Percentiles rank a stretch among this genome's conserved stretches.
These are phyloP conservation scores for Orbilia ellipsospora DNA, from an alignment of 2,329 filamentous ascomycete genomes.

Conservation along the genomic window DNA sequence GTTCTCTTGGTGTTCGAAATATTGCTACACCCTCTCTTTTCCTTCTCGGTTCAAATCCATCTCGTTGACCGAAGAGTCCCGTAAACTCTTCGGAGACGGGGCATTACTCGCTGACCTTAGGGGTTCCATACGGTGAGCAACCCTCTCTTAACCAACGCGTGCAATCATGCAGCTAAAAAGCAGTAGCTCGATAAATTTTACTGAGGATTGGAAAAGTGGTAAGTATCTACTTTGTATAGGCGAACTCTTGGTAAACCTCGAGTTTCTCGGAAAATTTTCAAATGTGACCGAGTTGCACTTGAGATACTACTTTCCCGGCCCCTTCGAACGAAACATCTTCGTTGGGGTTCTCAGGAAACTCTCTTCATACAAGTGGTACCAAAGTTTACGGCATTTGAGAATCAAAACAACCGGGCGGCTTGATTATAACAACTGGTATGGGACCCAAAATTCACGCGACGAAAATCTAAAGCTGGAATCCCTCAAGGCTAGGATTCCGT, in stretches of 20 bases:
- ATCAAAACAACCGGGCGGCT: not conserved
- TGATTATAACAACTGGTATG: not conserved
- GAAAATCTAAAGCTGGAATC: too few relatives aligned
- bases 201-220: too few relatives aligned
- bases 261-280: not conserved
- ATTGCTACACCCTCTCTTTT: constrained; percentile 9
- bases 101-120: not conserved
- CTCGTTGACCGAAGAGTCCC: not conserved
- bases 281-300: not conserved
- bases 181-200: too few relatives aligned
- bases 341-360: not conserved
- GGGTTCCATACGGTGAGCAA: constrained; percentile 6
- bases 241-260: not conserved
- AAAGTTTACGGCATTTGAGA: not conserved
- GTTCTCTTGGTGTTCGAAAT: constrained; percentile 7
- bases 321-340: constrained; percentile 9
- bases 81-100: not conserved
- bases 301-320: not conserved
- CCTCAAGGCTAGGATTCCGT: too few relatives aligned
- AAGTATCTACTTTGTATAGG: not conserved
- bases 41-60: not conserved
- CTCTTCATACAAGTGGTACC: not conserved
- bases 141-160: too few relatives aligned
- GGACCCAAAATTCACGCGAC: not conserved
- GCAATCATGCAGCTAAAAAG: too few relatives aligned